These are phyloP conservation scores for Bondarzewia mesenterica DNA, from an alignment of 1,284 basidiomycete genomes.

Conservation along the genomic window DNA sequence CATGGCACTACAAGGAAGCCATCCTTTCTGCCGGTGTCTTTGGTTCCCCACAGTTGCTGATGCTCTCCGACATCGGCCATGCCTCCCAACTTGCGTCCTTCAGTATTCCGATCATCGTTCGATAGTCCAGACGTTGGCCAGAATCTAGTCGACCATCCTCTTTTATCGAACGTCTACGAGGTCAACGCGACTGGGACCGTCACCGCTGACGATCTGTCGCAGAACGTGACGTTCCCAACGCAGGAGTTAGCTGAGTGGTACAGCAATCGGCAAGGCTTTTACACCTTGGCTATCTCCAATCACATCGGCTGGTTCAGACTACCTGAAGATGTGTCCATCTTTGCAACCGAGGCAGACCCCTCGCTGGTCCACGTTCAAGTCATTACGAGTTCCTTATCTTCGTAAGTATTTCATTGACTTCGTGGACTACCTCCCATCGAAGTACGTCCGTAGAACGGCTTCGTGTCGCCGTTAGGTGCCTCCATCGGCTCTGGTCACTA, in stretches of 20 bases:
- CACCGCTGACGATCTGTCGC: slow-evolving; percentile 16
- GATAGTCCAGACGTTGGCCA: slow-evolving; percentile 29
- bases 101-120: slow-evolving; percentile 22
- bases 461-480: slow-evolving; percentile 5
- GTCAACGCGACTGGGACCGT: slow-evolving; percentile 19
- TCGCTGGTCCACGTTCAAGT: slow-evolving; percentile 21
- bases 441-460: slow-evolving; percentile 7
- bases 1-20: slow-evolving; percentile 18
- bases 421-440: background rate
- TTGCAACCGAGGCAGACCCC: slow-evolving; percentile 24
- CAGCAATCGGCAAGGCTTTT: slow-evolving; percentile 16
- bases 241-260: slow-evolving; percentile 19
- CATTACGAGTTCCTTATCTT: slow-evolving; percentile 10
- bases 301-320: slow-evolving; percentile 23
- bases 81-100: slow-evolving; percentile 19
- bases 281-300: slow-evolving; percentile 9
- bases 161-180: slow-evolving; percentile 17
- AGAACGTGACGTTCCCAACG: slow-evolving; percentile 12
- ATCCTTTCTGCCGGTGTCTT: slow-evolving; percentile 29
- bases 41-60: slow-evolving; percentile 33
- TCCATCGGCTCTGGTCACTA: slow-evolving; percentile 14
- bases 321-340: slow-evolving; percentile 17
- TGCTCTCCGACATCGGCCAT: slow-evolving; percentile 36
- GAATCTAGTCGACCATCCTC: slow-evolving; percentile 30
- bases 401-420: slow-evolving; percentile 3